Conservation (phyloP, 1,284 basidiomycete species). For the Entoloma clypeatum region DNA sequence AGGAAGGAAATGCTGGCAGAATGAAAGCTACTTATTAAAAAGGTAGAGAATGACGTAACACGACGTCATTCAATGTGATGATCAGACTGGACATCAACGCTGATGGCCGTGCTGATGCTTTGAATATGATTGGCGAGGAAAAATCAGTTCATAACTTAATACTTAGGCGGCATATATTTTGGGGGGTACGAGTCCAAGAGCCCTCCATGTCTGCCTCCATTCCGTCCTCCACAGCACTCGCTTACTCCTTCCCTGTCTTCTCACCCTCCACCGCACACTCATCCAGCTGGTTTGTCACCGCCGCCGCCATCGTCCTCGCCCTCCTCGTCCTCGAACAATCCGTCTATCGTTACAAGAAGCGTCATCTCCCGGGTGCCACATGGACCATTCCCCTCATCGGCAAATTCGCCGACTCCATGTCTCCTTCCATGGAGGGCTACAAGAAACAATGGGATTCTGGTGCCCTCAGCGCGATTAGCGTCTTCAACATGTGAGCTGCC, state of each 20-base stretch:
- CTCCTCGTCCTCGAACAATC: constrained; percentile 79
- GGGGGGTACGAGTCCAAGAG: constrained; percentile 26
- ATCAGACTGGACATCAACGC: constrained; percentile 9
- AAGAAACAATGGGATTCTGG: constrained; percentile 87
- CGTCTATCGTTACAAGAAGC: constrained; percentile 85
- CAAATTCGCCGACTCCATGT: constrained; percentile 86
- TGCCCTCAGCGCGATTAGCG: constrained; percentile 80
- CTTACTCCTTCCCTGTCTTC: constrained; percentile 45
- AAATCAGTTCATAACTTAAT: constrained; percentile 24
- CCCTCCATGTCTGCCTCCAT: constrained; percentile 37
- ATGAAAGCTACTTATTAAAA: too few species aligned
- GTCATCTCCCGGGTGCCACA: constrained; percentile 76
- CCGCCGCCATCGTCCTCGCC: constrained; percentile 54
- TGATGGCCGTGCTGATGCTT: constrained; percentile 3
- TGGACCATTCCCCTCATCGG: constrained; percentile 97
- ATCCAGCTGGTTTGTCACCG: constrained; percentile 63
- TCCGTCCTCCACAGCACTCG: constrained; percentile 39
- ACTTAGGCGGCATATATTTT: constrained; percentile 7
- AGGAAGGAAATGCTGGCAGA: too few species aligned
- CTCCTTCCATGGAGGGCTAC: constrained; percentile 87
- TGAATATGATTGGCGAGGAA: constrained; percentile 24
- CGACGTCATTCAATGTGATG: constrained; percentile 7
- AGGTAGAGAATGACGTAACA: not conserved
- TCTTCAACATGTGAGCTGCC: constrained; percentile 87
- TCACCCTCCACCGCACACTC: constrained; percentile 35